Conservation (phyloP, 768 basidiomycete genomes). For the Coprinopsis cinerea region DNA sequence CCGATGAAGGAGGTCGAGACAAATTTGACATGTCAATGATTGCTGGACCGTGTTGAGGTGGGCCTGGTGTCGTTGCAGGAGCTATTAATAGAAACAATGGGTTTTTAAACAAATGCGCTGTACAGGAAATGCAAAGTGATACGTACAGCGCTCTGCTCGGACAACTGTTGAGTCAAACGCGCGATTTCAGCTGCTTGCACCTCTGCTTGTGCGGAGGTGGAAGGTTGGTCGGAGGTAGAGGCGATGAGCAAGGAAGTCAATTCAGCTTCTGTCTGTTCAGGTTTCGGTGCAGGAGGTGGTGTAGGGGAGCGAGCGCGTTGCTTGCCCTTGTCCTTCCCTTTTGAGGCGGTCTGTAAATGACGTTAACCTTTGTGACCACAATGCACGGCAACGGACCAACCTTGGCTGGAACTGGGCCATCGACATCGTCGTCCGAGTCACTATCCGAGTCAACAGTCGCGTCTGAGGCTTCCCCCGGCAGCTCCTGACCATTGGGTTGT, state of each 20-base stretch:
- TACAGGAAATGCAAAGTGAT: not conserved
- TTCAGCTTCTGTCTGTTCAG: not conserved
- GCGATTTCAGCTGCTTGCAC: constrained; percentile 7
- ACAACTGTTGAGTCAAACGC: not conserved
- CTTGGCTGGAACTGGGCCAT: not conserved
- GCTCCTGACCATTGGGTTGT: not conserved
- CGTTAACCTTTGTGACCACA: not conserved
- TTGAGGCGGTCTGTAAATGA: not conserved
- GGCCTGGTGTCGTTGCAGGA: constrained; percentile 1
- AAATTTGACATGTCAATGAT: constrained; percentile 72
- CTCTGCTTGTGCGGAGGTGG: constrained; percentile 7
- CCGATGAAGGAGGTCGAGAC: constrained; percentile 65
- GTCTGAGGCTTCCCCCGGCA: not conserved
- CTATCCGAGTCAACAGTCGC: not conserved
- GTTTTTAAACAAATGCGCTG: not conserved
- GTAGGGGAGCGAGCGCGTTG: not conserved
- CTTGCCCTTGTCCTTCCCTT: constrained; percentile 3
- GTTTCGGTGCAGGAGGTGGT: not conserved
- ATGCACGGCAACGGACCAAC: not conserved
- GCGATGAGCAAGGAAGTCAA: constrained; percentile 8
- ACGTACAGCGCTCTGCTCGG: constrained; percentile 3
- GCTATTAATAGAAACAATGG: not conserved
- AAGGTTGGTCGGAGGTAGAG: constrained; percentile 3
- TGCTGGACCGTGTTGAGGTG: constrained; percentile 39
- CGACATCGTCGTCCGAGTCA: not conserved